Conservation (phyloP, 805 yeast species). For the Torulaspora delbrueckii region DNA sequence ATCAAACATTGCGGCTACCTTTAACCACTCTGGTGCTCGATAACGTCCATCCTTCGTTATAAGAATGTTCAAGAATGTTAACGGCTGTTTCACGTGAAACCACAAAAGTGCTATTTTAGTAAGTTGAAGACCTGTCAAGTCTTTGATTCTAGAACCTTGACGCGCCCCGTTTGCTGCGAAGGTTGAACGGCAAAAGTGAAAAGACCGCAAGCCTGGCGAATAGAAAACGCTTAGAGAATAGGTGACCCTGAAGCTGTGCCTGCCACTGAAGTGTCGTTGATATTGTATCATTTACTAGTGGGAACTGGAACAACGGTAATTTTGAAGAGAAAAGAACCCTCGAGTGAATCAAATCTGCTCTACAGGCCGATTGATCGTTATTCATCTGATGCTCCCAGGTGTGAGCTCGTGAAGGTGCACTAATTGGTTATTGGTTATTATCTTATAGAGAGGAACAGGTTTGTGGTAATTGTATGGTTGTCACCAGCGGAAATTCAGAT, state of each 20-base stretch:
- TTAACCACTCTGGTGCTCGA: neutral
- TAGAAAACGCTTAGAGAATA: too few species aligned
- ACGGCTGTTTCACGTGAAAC: neutral
- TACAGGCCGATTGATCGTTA: neutral
- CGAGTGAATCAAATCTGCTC: neutral
- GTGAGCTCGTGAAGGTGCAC: neutral
- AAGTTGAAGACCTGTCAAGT: neutral
- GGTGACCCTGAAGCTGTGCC: neutral
- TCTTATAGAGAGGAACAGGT: neutral
- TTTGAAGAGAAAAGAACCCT: neutral
- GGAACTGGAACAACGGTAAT: neutral
- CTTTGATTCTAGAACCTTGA: conserved; percentile 2
- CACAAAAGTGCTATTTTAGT: neutral
- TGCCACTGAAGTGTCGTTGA: neutral
- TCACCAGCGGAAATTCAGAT: neutral
- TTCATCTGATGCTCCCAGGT: neutral
- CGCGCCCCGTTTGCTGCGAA: conserved; percentile 2
- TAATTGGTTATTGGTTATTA: neutral
- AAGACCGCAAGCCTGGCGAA: neutral
- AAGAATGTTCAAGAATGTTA: neutral
- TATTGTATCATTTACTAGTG: too few species aligned
- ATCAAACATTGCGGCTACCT: neutral
- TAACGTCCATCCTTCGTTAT: neutral
- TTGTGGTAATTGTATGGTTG: neutral
- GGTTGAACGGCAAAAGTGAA: conserved; percentile 4